Evolutionary conservation across 2,329 filamentous ascomycete species (phyloP).

Genomic region (Neofusicoccum parvum): DNA sequence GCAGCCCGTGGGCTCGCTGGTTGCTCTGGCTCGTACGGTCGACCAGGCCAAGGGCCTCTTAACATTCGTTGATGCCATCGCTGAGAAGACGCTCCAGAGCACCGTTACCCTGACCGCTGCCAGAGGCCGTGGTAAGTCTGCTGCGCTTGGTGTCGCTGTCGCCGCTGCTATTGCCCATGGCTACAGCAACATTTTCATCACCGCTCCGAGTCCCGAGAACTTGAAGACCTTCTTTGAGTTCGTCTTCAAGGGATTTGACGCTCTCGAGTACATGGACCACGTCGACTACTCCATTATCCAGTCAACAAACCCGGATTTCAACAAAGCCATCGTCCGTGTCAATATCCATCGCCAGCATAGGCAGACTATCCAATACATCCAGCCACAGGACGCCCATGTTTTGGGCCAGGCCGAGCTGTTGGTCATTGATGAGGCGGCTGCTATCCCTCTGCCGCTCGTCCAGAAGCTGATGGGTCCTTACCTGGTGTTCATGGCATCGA

Average conservation of each 20-base stretch:
- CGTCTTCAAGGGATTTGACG: constrained; percentile 96
- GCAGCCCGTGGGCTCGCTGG: constrained; percentile 80
- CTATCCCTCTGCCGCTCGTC: constrained; percentile 90
- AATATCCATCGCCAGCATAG: constrained; percentile 94
- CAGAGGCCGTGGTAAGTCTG: constrained; percentile 94
- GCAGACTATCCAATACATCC: constrained; percentile 98
- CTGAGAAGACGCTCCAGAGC: constrained; percentile 91
- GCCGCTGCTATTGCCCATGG: constrained; percentile 93
- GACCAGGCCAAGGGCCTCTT: constrained; percentile 97
- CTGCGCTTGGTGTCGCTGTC: constrained; percentile 89
- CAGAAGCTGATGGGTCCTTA: constrained; percentile 95
- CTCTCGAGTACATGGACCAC: constrained; percentile 90
- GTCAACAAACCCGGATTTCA: constrained; percentile 97
- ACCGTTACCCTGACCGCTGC: constrained; percentile 93
- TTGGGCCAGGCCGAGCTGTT: constrained; percentile 92
- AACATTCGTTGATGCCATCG: constrained; percentile 94
- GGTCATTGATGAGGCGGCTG: constrained; percentile 96
- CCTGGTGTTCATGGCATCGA: constrained; percentile 98
- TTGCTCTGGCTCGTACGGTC: constrained; percentile 83
- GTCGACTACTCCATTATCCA: constrained; percentile 98
- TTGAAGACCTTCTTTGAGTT: constrained; percentile 98
- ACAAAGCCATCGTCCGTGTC: constrained; percentile 96
- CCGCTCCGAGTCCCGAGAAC: constrained; percentile 95
- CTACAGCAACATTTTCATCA: constrained; percentile 99
- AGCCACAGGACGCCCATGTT: constrained; percentile 93